Conservation (phyloP, 2,329 filamentous ascomycete species). For the Ceratocystis cubensis region DNA sequence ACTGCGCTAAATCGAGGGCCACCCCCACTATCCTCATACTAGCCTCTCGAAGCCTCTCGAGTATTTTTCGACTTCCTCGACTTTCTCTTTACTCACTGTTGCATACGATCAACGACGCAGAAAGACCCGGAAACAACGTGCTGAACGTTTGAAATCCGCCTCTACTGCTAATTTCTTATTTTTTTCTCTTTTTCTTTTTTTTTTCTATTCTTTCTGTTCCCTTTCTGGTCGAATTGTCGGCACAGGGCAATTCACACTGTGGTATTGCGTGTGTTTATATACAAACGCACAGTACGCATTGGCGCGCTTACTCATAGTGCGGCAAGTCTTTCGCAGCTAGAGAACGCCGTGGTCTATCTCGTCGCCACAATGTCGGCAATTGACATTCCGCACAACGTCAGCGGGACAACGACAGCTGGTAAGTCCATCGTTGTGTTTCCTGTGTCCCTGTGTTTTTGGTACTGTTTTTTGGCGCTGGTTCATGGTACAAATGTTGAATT, state of each 20-base stretch:
- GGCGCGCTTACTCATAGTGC: neutral
- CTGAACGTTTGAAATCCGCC: neutral
- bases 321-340: neutral
- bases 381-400: slow-evolving; percentile 3
- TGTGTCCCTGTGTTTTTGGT: neutral
- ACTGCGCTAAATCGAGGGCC: neutral
- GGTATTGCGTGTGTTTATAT: neutral
- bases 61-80: neutral
- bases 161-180: neutral
- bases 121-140: neutral
- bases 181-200: neutral
- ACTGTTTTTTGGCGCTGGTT: neutral
- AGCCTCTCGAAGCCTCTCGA: neutral
- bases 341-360: neutral
- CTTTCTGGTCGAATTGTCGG: neutral
- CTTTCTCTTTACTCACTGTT: neutral
- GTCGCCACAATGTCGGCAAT: slow-evolving; percentile 13
- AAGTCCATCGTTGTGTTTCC: neutral
- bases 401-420: slow-evolving; percentile 6
- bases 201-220: neutral
- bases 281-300: slow-evolving; percentile 2
- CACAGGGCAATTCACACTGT: neutral
- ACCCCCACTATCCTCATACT: slow-evolving; percentile 1
- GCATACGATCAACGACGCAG: neutral
- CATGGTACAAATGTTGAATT: neutral